Base-by-base conservation (phyloP, 768 basidiomycete species). In the Pulveroboletus sp. region DNA sequence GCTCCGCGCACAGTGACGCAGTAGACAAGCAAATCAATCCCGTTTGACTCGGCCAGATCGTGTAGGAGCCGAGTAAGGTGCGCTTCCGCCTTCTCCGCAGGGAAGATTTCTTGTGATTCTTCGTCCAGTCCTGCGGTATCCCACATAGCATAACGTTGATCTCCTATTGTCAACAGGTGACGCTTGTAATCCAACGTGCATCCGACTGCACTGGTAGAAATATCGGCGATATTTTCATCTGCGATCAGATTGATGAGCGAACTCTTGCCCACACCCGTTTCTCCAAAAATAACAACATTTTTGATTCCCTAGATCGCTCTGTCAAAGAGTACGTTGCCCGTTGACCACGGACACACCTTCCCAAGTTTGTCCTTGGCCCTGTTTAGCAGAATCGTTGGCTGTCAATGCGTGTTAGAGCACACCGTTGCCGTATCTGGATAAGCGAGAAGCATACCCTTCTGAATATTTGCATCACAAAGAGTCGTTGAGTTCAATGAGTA, bases 1-100 rank as follows among this genome's bases (percentile, higher is more conserved):
- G 59, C 49, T 10, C 52, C 62, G 13, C 66, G 60, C 34, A 71
- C n/a, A n/a, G n/a, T n/a, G n/a, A n/a, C 53, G 45, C 67, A 70
- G 47, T 62, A 68, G 37, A 65, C 9, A 40, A 62, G 51, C 16
- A 65, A 40, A 37, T 62, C 60, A 29, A 65, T 33, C 14, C 63
- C 43, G 34, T 6, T 40, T 11, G 46, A 11, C 25, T 45, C 46
- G 40, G 39, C 16, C 13, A 62, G 45, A 33, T 56, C 48, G 27
- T 23, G 63, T 9, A 65, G 45, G 24, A 73, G 60, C 4, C 41
- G 49, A 21, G 60, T 58, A 40, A 76, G 56, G 40, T 68, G 50
- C 13, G 43, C 46, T 32, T 68, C 52, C 21, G 58, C 69, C 25
- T 52, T 52, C 40, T 58, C 53, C 2, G 63, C 50, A 19, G 63